A percentile compares a stretch with the other conserved stretches of the same genome.
Evolutionary conservation across 2,329 filamentous ascomycete genomes (phyloP).

Genomic region (Triangularia verruculosa): DNA sequence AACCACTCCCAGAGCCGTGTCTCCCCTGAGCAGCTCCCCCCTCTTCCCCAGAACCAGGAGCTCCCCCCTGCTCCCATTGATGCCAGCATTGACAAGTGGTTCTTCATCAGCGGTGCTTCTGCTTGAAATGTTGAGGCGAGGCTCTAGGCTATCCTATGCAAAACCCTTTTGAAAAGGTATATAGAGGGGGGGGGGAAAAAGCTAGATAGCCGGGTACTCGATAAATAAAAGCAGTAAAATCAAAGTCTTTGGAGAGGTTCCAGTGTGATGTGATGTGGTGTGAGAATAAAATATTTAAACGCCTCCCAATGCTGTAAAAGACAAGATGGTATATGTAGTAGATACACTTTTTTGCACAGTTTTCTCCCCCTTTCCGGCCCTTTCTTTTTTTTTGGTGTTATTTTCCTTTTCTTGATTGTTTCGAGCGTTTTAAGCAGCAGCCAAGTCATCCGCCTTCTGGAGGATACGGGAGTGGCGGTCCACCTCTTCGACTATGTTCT

Average conservation of each 20-base stretch:
- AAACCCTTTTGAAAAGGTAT: not conserved
- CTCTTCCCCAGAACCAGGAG: conserved; percentile 77
- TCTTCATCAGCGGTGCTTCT: conserved; percentile 98
- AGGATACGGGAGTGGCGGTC: conserved; percentile 83
- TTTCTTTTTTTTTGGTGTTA: not conserved
- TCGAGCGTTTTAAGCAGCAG: conserved; percentile 36
- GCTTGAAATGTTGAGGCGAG: conserved; percentile 48
- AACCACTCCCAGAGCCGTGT: conserved; percentile 70
- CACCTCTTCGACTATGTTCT: conserved; percentile 82
- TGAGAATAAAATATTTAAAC: not conserved
- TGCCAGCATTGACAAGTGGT: conserved; percentile 99
- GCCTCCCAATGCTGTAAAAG: conserved; percentile 10
- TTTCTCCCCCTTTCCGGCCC: not conserved
- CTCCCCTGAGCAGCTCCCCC: conserved; percentile 65
- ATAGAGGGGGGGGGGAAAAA: not conserved
- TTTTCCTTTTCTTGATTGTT: not conserved
- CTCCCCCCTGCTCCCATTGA: conserved; percentile 85
- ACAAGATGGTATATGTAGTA: conserved; percentile 8
- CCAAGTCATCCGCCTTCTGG: conserved; percentile 78
- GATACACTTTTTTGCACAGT: not conserved
- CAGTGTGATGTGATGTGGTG: not conserved
- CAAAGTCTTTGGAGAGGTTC: not conserved
- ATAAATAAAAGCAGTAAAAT: not conserved
- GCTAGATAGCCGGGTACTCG: conserved; percentile 2
- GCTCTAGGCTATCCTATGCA: not conserved